A percentile compares a stretch with the other conserved stretches of the same genome.
Evolutionary conservation across 1,284 basidiomycete genomes (phyloP).

Genomic region (Abortiporus biennis): DNA sequence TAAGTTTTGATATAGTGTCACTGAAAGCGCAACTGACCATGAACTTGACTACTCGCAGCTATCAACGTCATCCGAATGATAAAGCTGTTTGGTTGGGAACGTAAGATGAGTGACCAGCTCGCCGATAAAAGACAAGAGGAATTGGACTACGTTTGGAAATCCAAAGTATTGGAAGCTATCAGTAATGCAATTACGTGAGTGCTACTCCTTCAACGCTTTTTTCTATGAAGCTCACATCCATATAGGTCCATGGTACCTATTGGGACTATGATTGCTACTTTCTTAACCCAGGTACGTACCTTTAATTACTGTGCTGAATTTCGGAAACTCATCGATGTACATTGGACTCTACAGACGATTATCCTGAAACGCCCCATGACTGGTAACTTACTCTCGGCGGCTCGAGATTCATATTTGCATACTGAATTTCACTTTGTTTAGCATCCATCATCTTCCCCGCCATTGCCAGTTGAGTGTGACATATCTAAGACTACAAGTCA

Average conservation of each 20-base stretch:
- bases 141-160: conserved; percentile 39
- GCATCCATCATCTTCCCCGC: conserved; percentile 37
- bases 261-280: conserved; percentile 62
- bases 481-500: conserved; percentile 4
- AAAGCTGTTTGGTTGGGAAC: conserved; percentile 58
- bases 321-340: conserved; percentile 25
- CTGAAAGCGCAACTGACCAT: not conserved
- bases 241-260: conserved; percentile 56
- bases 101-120: conserved; percentile 37
- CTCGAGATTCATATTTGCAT: too few species aligned
- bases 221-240: conserved; percentile 2
- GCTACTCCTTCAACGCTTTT: conserved; percentile 8
- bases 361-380: conserved; percentile 27
- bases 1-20: conserved; percentile 15
- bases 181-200: conserved; percentile 33
- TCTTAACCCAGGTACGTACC: conserved; percentile 43
- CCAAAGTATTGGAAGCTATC: conserved; percentile 34
- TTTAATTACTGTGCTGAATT: not conserved
- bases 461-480: conserved; percentile 31
- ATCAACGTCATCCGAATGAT: conserved; percentile 39
- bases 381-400: too few species aligned
- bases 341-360: conserved; percentile 24
- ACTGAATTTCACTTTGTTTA: too few species aligned
- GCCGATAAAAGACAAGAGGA: conserved; percentile 49
- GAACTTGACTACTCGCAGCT: conserved; percentile 13